Percentiles rank a stretch among this genome's conserved stretches.
Evolutionary conservation across 2,329 filamentous ascomycete genomes (phyloP).

Genomic region (Pseudogymnoascus verrucosus): DNA sequence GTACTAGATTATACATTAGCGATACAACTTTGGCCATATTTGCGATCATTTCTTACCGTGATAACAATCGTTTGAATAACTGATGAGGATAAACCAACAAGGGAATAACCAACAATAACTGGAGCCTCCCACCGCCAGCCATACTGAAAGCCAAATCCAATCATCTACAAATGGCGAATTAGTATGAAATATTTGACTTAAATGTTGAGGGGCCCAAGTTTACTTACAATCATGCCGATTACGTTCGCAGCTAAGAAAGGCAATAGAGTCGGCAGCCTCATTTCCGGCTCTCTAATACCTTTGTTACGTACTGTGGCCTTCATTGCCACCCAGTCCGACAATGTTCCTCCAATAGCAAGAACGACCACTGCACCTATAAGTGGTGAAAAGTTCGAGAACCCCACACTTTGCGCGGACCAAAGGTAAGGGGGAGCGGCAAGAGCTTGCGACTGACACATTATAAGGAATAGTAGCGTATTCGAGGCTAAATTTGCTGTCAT

Average conservation of each 20-base stretch:
- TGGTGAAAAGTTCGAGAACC: constrained; percentile 43
- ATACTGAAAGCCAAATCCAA: constrained; percentile 44
- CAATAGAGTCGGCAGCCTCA: constrained; percentile 28
- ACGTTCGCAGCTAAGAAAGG: constrained; percentile 23
- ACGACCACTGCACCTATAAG: constrained; percentile 41
- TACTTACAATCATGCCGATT: constrained; percentile 39
- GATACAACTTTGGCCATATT: too few relatives aligned
- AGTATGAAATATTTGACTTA: too few relatives aligned
- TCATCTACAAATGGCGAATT: constrained; percentile 32
- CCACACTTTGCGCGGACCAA: constrained; percentile 36
- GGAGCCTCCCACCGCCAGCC: constrained; percentile 47
- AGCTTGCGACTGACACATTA: constrained; percentile 31
- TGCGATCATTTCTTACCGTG: constrained; percentile 21
- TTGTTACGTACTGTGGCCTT: constrained; percentile 25
- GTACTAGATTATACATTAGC: constrained; percentile 29
- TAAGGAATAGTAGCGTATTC: constrained; percentile 36
- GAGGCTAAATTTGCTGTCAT: constrained; percentile 32
- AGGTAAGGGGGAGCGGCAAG: constrained; percentile 23
- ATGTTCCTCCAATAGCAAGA: constrained; percentile 40
- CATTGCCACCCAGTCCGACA: constrained; percentile 29
- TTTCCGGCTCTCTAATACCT: constrained; percentile 31
- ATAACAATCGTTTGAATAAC: constrained; percentile 49
- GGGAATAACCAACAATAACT: constrained; percentile 50
- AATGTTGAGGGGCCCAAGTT: constrained; percentile 20
- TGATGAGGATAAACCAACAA: constrained; percentile 49